Evolutionary conservation across 805 yeast genomes (phyloP), one percentile per base, ranked within the genome.

Genomic region (Candida caryicola): DNA sequence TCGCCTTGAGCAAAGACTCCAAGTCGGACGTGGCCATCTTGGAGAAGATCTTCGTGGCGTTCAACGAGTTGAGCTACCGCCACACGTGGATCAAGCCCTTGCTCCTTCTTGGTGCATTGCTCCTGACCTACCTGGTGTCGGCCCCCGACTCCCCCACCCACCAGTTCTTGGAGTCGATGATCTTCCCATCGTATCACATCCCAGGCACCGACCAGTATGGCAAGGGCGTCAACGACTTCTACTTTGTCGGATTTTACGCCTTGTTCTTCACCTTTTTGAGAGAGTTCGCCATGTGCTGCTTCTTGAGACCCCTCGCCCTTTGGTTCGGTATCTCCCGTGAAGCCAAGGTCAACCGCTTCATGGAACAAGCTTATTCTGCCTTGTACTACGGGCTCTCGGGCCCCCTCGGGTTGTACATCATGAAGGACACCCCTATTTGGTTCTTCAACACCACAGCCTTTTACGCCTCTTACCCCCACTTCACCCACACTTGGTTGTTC

Each of bases 321-420:
- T 39, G 43, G 25, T 67, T 60, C 30, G 87, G 87, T 1, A 54
- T 87, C 27, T 67, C 48, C 28, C 65, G 64, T 38, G 74, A 71
- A 42, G 70, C 71, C 15, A 90, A 86, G 60, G 60, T 79, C 30
- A 77, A 76, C 44, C 77, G 99, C 60, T 89, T 91, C 63, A 79
- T 87, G 82, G 99, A 93, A 62, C 99, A 93, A 68, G 74, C 89
- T 5, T 93, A 91, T 58, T 77, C 91, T 2, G 73, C 88, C 51
- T 59, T 86, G 43, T 93, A 93, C 64, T 89, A 82, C 57, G 85
- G 90, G 9, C 45, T 80, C 5, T 71, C 85, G 18, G 95, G 95
- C 12, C 95, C 96, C 0, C 71, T 82, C 41, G 99, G 99, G 1
- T 66, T 93, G 39, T 88, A 81, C 71, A 84, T 93, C 47, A 90